Evolutionary conservation across 2,329 filamentous ascomycete species (phyloP).

Genomic region (Ophiostoma sp.): DNA sequence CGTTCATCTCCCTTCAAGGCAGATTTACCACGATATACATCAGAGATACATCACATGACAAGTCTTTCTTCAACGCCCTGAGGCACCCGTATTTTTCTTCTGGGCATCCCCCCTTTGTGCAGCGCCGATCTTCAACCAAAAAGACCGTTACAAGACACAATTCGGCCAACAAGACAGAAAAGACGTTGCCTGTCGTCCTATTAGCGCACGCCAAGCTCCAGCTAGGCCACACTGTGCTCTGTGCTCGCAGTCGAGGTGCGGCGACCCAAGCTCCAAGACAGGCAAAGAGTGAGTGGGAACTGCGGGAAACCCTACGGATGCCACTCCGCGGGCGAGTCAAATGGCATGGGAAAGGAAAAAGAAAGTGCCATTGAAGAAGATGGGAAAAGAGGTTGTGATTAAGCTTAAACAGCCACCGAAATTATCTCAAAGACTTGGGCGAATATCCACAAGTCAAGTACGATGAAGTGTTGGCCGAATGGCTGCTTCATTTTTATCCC

Average conservation of each 20-base stretch:
- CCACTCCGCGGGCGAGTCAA: slow-evolving; percentile 2
- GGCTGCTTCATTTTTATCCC: background rate
- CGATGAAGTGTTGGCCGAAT: background rate
- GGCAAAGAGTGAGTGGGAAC: background rate
- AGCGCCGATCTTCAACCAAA: slow-evolving; percentile 7
- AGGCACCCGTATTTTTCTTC: background rate
- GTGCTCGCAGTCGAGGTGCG: background rate
- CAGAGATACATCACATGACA: background rate
- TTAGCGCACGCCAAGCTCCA: slow-evolving; percentile 8
- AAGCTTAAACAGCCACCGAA: slow-evolving; percentile 9
- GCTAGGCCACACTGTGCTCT: background rate
- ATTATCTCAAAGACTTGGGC: background rate
- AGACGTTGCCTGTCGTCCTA: background rate
- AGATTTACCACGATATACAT: background rate
- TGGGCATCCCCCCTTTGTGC: background rate
- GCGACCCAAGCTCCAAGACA: background rate
- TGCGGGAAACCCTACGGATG: background rate
- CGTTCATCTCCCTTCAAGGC: background rate
- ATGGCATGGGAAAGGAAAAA: background rate
- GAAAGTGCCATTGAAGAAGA: background rate
- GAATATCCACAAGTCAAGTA: background rate
- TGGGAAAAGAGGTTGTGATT: background rate
- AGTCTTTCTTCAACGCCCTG: background rate
- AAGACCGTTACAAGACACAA: background rate
- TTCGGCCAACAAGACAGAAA: background rate